Base-by-base conservation (phyloP, 257 asterid species). In the Salvia splendens region DNA sequence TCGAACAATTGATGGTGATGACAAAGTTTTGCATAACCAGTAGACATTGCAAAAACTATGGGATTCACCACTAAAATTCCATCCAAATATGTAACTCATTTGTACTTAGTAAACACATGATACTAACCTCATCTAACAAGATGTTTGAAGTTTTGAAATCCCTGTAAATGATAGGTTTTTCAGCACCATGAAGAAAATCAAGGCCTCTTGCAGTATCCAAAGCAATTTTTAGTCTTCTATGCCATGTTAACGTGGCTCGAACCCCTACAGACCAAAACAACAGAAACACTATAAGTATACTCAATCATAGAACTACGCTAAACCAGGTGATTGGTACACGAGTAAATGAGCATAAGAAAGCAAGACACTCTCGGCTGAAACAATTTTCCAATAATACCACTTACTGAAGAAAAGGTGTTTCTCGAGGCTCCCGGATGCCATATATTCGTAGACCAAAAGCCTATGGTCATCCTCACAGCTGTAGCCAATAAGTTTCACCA, bases 351-450 rank as follows among this genome's bases (percentile, higher is more conserved):
- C 30, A 24, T 24, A 24, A 24, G 30, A 24, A 24, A 1, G 30
- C 30, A 24, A 24, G 30, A 0, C 30, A 24, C 30, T 24, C 30
- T 24, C 30, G 3, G 30, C 30, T 24, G 4, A 45, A 53, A 46
- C 41, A 2, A 49, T 56, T 64, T 8, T 58, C 45, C 7, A 49
- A 14, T 35, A 12, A 24, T 8, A 53, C 69, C 65, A 86, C 98
- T 85, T 74, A 92, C 98, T 77, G 5, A 79, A 61, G 78, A 89
- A 92, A 4, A 92, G 89, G 72, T 86, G 95, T 72, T 82, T 86
- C 81, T 89, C 97, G 70, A 92, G 75, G 91, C 92, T 89, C 75
- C 98, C 98, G 43, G 89, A 83, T 36, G 88, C 95, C 97, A 92
- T 84, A 67, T 87, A 92, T 76, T 92, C 97, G 70, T 92, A 92